Evolutionary conservation across 495 filamentous ascomycete genomes (phyloP).

Genomic region (Neurospora sp.): DNA sequence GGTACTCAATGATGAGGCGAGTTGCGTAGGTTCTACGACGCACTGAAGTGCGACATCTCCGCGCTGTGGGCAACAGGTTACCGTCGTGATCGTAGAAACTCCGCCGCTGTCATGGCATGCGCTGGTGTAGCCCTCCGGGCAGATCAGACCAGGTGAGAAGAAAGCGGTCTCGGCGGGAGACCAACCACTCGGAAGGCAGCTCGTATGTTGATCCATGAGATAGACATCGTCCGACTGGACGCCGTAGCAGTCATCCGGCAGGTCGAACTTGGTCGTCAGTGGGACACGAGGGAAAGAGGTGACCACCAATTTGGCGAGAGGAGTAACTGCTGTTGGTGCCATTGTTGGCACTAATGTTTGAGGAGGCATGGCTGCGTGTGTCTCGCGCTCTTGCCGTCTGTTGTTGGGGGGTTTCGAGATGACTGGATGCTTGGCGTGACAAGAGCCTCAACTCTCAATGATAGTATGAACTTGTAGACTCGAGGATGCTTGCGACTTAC

Average conservation of each 20-base stretch:
- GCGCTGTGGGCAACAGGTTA: constrained; percentile 18
- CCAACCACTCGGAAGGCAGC: constrained; percentile 16
- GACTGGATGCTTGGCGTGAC: neutral
- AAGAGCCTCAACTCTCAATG: neutral
- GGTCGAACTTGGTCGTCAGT: constrained; percentile 3
- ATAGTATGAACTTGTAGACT: neutral
- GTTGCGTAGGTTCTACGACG: constrained; percentile 5
- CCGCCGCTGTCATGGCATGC: constrained; percentile 12
- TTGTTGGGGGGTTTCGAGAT: neutral
- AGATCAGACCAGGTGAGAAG: constrained; percentile 20
- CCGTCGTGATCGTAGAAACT: constrained; percentile 15
- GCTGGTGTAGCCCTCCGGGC: constrained; percentile 17
- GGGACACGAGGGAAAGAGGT: constrained; percentile 11
- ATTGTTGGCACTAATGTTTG: neutral
- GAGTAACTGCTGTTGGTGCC: neutral
- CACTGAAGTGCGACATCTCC: constrained; percentile 8
- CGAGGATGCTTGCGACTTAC: neutral
- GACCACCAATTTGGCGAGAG: neutral
- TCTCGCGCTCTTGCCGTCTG: neutral
- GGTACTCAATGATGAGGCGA: constrained; percentile 5
- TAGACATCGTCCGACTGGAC: constrained; percentile 4
- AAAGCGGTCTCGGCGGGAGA: constrained; percentile 6
- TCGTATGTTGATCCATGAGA: constrained; percentile 10
- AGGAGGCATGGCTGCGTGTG: neutral
- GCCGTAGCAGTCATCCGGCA: constrained; percentile 7